A percentile compares a stretch with the other conserved stretches of the same genome.
Evolutionary conservation across 2,329 filamentous ascomycete genomes (phyloP).

Genomic region (Colletotrichum tofieldiae): DNA sequence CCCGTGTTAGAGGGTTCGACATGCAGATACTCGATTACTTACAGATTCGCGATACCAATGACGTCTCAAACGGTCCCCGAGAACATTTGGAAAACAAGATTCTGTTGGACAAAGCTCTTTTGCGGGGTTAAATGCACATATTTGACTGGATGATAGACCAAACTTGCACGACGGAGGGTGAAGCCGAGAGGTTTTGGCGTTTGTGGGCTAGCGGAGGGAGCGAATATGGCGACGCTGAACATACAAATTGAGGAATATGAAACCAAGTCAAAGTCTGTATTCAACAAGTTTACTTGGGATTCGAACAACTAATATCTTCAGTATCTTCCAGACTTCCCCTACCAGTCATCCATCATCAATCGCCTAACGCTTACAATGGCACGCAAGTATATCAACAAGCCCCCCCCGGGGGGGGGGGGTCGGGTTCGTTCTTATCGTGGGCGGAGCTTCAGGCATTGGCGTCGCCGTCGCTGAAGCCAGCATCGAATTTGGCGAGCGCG

Average conservation of each 20-base stretch:
- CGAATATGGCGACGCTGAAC: not conserved
- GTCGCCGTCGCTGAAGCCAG: constrained; percentile 72
- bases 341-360: not conserved
- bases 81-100: too few relatives aligned
- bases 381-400: constrained; percentile 22
- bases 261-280: too few relatives aligned
- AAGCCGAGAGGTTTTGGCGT: not conserved
- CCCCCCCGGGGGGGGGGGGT: too few relatives aligned
- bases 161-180: not conserved
- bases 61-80: too few relatives aligned
- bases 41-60: too few relatives aligned
- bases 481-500: constrained; percentile 68
- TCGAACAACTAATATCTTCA: too few relatives aligned
- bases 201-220: not conserved
- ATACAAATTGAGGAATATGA: not conserved
- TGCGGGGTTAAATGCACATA: too few relatives aligned
- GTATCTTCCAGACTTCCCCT: too few relatives aligned
- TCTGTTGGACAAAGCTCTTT: too few relatives aligned
- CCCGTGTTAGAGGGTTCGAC: too few relatives aligned
- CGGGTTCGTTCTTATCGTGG: constrained; percentile 70
- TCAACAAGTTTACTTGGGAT: not conserved
- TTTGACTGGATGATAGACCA: too few relatives aligned
- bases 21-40: too few relatives aligned
- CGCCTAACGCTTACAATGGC: constrained; percentile 2
- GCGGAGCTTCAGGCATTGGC: constrained; percentile 76